phyloP scores from a whole-genome alignment of 139 green algal genomes.

The Coccomyxa sp. region DNA sequence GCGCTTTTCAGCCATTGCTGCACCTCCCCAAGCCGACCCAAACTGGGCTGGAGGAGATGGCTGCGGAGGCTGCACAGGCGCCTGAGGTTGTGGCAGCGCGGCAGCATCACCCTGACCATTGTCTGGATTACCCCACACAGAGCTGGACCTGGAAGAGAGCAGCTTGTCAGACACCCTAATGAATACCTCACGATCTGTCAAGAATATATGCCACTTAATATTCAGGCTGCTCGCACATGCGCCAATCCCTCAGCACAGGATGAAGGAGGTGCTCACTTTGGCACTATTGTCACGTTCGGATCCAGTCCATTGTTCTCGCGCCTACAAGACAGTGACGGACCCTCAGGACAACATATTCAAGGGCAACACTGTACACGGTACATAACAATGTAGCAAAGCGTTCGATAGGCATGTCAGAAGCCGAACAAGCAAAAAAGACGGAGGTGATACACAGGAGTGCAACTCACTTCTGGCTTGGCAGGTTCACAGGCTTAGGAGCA shows the following conservation, averaged over 20 bases:
- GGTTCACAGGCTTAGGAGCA: constrained; percentile 4
- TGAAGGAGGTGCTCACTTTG: not conserved
- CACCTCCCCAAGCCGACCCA: not conserved
- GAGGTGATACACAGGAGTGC: not conserved
- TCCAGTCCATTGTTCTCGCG: constrained; percentile 3
- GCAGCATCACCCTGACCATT: not conserved
- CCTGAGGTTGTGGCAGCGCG: no score
- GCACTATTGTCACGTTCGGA: not conserved
- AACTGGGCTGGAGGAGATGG: not conserved
- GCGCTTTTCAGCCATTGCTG: not conserved
- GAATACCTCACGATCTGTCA: no score
- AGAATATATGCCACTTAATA: not conserved
- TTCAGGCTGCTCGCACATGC: not conserved
- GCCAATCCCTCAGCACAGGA: not conserved
- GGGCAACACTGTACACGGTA: not conserved
- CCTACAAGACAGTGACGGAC: not conserved
- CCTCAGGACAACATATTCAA: not conserved
- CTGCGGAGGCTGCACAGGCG: not conserved
- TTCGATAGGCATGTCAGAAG: not conserved
- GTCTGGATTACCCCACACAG: not conserved
- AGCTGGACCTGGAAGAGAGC: not conserved
- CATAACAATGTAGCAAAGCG: not conserved
- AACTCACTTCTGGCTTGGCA: constrained; percentile 8
- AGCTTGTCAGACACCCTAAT: not conserved
- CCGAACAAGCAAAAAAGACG: not conserved